Conservation (phyloP, 352 stramenopile genomes). For the Phytophthora hybrid region DNA sequence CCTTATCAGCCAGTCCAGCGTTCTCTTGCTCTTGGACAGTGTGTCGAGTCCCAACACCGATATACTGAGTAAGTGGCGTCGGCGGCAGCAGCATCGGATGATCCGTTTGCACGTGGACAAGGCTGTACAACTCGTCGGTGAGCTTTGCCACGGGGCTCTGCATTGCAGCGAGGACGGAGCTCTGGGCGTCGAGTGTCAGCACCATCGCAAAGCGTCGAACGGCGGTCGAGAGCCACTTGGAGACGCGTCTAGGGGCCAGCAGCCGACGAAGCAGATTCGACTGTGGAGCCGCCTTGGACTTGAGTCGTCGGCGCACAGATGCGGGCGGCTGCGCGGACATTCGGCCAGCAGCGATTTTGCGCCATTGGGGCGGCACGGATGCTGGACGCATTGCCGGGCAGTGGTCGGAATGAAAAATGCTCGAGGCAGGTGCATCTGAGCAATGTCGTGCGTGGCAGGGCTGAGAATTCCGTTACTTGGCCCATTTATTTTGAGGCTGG, state of each 20-base stretch:
- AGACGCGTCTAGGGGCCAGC: conserved; percentile 12
- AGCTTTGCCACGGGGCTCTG: conserved; percentile 4
- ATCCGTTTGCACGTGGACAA: conserved; percentile 9
- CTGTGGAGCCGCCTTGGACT: conserved; percentile 13
- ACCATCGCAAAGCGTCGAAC: conserved; percentile 6
- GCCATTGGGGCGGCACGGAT: conserved; percentile 8
- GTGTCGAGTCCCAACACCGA: conserved; percentile 1
- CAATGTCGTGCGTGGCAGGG: not conserved
- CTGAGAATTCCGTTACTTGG: conserved; percentile 26
- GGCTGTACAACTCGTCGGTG: not conserved
- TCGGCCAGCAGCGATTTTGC: conserved; percentile 1
- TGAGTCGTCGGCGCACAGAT: conserved; percentile 12
- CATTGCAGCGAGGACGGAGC: conserved; percentile 2
- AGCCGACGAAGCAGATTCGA: conserved; percentile 19
- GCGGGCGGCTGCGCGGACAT: conserved; percentile 7
- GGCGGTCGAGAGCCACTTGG: conserved; percentile 23
- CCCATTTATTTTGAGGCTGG: conserved; percentile 17
- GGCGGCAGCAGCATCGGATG: conserved; percentile 8
- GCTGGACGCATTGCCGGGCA: conserved; percentile 25
- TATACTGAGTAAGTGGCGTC: not conserved
- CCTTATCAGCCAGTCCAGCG: conserved; percentile 29
- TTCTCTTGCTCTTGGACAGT: conserved; percentile 10
- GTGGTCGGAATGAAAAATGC: conserved; percentile 34
- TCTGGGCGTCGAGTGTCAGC: conserved; percentile 9
- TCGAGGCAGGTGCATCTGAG: not conserved